Evolutionary conservation across 192 early-diverging fungal species (phyloP).

Genomic region (Rhizophagus clarus): DNA sequence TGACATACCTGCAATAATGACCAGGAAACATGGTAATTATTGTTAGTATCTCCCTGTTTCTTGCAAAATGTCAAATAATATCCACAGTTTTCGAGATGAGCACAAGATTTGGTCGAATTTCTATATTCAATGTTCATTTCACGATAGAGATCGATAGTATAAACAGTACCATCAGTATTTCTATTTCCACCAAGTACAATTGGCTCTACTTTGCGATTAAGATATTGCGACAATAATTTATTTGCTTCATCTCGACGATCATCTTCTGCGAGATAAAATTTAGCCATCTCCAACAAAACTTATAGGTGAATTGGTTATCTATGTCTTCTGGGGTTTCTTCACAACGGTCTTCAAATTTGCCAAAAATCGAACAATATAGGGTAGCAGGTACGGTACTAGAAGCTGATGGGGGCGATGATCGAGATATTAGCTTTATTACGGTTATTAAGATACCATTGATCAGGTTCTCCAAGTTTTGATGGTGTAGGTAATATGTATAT

Average conservation of each 20-base stretch:
- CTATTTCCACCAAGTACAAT: too few species aligned
- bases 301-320: neutral
- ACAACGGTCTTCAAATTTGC: neutral
- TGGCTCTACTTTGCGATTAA: too few species aligned
- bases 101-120: too few species aligned
- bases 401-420: neutral
- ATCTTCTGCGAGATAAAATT: neutral
- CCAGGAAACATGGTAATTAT: too few species aligned
- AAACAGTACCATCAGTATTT: too few species aligned
- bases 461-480: constrained; percentile 16
- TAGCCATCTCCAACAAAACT: neutral
- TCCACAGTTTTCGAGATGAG: too few species aligned
- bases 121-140: too few species aligned
- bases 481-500: neutral
- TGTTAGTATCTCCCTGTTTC: too few species aligned
- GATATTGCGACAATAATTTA: neutral
- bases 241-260: neutral
- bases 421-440: neutral
- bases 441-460: neutral
- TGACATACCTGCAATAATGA: too few species aligned
- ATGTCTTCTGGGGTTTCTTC: neutral
- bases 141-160: too few species aligned
- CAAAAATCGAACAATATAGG: neutral
- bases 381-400: neutral
- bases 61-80: too few species aligned